phyloP scores from a whole-genome alignment of 352 stramenopile genomes.

The Blastocystis sp. region DNA sequence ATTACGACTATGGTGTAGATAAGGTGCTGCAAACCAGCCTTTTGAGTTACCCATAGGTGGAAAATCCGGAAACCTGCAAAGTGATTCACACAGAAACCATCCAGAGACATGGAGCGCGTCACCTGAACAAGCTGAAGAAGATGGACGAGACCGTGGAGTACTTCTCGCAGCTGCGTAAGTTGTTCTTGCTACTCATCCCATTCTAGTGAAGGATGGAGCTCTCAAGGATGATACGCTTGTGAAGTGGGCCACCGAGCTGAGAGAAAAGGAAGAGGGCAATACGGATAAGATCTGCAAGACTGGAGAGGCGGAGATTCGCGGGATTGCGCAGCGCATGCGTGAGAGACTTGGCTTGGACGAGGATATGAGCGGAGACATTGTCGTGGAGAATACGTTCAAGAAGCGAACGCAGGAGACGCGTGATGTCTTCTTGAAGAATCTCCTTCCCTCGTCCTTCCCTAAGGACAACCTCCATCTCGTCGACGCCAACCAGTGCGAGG shows the following conservation, averaged over 20 bases:
- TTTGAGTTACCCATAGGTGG: background rate
- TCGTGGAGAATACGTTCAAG: constrained; percentile 56
- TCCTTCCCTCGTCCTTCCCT: constrained; percentile 28
- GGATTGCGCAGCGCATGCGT: constrained; percentile 21
- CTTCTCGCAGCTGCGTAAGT: constrained; percentile 19
- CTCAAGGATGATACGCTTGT: constrained; percentile 23
- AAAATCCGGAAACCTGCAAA: constrained; percentile 29
- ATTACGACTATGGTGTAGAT: constrained; percentile 52
- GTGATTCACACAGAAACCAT: constrained; percentile 64
- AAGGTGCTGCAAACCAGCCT: background rate
- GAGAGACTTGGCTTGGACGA: constrained; percentile 31
- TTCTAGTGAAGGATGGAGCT: background rate
- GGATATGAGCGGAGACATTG: constrained; percentile 1
- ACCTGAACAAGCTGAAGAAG: constrained; percentile 55
- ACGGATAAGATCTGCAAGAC: constrained; percentile 41
- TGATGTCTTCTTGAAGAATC: constrained; percentile 30
- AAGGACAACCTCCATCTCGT: constrained; percentile 1
- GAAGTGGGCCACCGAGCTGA: constrained; percentile 24
- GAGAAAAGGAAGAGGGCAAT: constrained; percentile 7
- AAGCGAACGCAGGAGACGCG: constrained; percentile 56
- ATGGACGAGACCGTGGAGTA: constrained; percentile 15
- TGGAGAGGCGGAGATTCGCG: constrained; percentile 44
- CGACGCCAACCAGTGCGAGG: constrained; percentile 2
- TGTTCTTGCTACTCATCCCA: background rate
- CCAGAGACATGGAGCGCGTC: constrained; percentile 50